phyloP scores from a whole-genome alignment of 257 asterid genomes.

The Primulina eburnea region DNA sequence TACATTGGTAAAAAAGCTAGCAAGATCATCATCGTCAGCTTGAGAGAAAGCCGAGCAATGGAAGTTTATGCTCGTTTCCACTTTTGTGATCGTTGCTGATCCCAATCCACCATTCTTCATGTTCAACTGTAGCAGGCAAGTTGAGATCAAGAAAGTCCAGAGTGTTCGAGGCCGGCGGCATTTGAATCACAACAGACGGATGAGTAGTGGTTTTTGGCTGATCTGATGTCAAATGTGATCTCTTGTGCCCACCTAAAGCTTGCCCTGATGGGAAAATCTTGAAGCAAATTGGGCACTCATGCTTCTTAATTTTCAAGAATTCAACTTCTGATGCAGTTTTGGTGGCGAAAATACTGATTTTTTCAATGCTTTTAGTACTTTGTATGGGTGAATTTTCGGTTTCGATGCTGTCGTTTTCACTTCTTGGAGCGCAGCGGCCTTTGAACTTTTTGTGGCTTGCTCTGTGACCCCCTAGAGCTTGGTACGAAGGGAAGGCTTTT shows the following conservation, averaged over 20 bases:
- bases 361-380: constrained; percentile 2
- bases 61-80: constrained; percentile 28
- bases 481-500: constrained; percentile 70
- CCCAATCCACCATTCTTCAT: constrained; percentile 63
- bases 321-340: constrained; percentile 12
- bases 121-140: constrained; percentile 75
- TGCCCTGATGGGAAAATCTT: constrained; percentile 54
- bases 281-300: constrained; percentile 53
- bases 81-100: constrained; percentile 26
- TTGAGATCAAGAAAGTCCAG: constrained; percentile 80
- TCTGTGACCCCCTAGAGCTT: constrained; percentile 91
- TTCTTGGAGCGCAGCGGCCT: constrained; percentile 50
- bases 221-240: constrained; percentile 47
- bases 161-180: constrained; percentile 40
- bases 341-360: constrained; percentile 9
- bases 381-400: constrained; percentile 31
- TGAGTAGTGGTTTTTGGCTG: constrained; percentile 26
- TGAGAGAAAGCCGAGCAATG: constrained; percentile 47
- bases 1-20: constrained; percentile 29
- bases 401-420: constrained; percentile 34
- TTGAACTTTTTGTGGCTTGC: constrained; percentile 86
- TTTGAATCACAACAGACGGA: constrained; percentile 15
- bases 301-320: constrained; percentile 33
- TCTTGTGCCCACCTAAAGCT: constrained; percentile 71
- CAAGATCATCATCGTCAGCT: constrained; percentile 15